A percentile compares a stretch with the other conserved stretches of the same genome.
Conservation (phyloP, 1,284 basidiomycete genomes). For the Acaromyces ingoldii region DNA sequence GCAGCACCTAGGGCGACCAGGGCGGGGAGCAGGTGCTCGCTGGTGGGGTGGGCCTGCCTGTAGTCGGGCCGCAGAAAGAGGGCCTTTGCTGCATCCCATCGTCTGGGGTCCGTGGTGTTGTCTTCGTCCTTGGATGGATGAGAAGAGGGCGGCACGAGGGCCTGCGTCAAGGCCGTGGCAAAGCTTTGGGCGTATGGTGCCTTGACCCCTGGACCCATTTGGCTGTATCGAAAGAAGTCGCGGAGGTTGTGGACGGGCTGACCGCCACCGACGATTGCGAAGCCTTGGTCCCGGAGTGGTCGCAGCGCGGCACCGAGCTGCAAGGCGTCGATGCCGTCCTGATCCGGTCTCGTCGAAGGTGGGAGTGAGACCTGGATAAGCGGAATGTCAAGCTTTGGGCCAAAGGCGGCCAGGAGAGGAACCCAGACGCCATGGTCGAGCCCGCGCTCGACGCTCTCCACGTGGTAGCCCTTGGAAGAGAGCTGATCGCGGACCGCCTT, state of each 20-base stretch:
- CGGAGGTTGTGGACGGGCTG: constrained; percentile 41
- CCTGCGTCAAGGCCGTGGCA: constrained; percentile 2
- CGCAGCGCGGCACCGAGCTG: constrained; percentile 53
- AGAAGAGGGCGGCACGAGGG: not conserved
- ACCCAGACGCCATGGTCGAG: constrained; percentile 56
- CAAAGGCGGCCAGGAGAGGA: constrained; percentile 53
- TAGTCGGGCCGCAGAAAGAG: not conserved
- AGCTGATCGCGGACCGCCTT: constrained; percentile 41
- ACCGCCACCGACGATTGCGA: constrained; percentile 32
- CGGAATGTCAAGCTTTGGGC: constrained; percentile 32
- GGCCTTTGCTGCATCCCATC: constrained; percentile 3
- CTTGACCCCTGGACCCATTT: not conserved
- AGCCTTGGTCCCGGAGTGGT: constrained; percentile 40
- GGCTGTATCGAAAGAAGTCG: constrained; percentile 12
- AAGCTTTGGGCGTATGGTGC: constrained; percentile 3
- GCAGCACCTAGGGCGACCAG: constrained; percentile 9
- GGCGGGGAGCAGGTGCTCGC: constrained; percentile 8
- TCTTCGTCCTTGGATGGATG: not conserved
- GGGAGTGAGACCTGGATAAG: constrained; percentile 55
- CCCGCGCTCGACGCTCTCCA: constrained; percentile 45
- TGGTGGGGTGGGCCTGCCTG: constrained; percentile 5
- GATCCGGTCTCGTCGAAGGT: constrained; percentile 16
- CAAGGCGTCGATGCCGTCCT: constrained; percentile 42
- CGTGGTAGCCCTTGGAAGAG: constrained; percentile 26
- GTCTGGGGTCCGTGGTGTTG: not conserved